Percentiles rank a stretch among this genome's conserved stretches.
phyloP scores from a whole-genome alignment of 345 rosid genomes.

The Chamaenerion angustifolium region DNA sequence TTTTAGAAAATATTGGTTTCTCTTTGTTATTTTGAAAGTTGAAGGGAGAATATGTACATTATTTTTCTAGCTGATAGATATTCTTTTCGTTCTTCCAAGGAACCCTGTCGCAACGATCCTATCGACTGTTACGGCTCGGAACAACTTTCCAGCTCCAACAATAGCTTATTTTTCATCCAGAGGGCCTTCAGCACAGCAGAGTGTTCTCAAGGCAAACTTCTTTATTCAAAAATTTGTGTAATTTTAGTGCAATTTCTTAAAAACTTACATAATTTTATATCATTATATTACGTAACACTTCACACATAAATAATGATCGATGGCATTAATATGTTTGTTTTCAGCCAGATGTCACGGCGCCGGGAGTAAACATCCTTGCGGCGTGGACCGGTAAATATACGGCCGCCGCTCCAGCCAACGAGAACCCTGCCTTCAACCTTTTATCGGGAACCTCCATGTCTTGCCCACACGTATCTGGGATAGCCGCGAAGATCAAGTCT shows the following conservation, averaged over 20 bases:
- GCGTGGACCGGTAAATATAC: conserved; percentile 61
- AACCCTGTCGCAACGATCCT: conserved; percentile 61
- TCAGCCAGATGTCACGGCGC: conserved; percentile 89
- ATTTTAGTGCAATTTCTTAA: too few species aligned
- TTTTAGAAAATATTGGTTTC: too few species aligned
- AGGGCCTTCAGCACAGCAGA: conserved; percentile 54
- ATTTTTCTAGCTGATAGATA: too few species aligned
- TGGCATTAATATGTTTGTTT: too few species aligned
- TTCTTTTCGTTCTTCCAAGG: conserved; percentile 8
- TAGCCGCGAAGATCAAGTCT: conserved; percentile 46
- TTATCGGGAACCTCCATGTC: conserved; percentile 83
- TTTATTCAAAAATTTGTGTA: background rate
- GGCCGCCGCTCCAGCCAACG: conserved; percentile 22
- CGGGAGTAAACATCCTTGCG: conserved; percentile 63
- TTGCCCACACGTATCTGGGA: conserved; percentile 64
- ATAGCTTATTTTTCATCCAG: conserved; percentile 63
- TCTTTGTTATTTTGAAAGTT: too few species aligned
- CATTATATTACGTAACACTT: too few species aligned
- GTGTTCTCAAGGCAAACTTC: conserved; percentile 54
- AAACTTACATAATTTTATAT: too few species aligned
- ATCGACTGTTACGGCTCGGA: conserved; percentile 29
- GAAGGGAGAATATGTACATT: too few species aligned
- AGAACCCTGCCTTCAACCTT: conserved; percentile 29
- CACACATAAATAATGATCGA: too few species aligned
- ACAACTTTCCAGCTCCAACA: conserved; percentile 55